Base-by-base conservation (phyloP, 768 basidiomycete genomes). In the Naganishia randhawae region DNA sequence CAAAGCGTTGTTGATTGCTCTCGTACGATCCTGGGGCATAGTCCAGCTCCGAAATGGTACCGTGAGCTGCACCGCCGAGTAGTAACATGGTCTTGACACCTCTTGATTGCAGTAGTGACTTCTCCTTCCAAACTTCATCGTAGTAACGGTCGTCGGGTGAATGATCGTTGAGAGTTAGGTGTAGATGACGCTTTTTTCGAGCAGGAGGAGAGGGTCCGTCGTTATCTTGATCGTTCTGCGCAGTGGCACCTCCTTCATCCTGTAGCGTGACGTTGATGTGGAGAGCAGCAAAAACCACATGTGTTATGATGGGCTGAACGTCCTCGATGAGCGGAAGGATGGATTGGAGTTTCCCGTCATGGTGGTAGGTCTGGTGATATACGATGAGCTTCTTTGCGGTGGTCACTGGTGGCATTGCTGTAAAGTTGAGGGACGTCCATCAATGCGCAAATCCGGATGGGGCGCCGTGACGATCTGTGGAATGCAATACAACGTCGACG, bases 11-110 rank as follows among this genome's bases (percentile, higher is more conserved):
- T 19, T 61, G 57, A 41, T 61, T 61, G 37, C 57, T 61, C 25
- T 61, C 57, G 25, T 39, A 61, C 9, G 57, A 61, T 61, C 57
- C 57, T 41, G 57, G 35, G 8, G 57, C 39, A 22, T 61, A 61
- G 37, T 61, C 57, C 19, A 61, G 37, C n/a, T 61, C 57, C 57
- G 57, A 61, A 13, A 61, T 61, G 57, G 57, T 61, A 13, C 57
- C 57, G 4, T 22, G 57, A 9, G 57, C 57, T 7, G 57, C 57
- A 6, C 57, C 57, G n/a, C 57, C 57, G 22, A 61, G 37, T 4
- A 61, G 32, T 39, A 61, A 39, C 57, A 61, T 11, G 14, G 57
- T 61, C n/a, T 39, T 61, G 57, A 61, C 57, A 39, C 57, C 57
- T 29, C 16, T 37, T 25, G 37, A n/a, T 39, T 61, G 57, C 1